Conservation (phyloP, 2,329 filamentous ascomycete genomes). For the Hyphodiscus sp. region DNA sequence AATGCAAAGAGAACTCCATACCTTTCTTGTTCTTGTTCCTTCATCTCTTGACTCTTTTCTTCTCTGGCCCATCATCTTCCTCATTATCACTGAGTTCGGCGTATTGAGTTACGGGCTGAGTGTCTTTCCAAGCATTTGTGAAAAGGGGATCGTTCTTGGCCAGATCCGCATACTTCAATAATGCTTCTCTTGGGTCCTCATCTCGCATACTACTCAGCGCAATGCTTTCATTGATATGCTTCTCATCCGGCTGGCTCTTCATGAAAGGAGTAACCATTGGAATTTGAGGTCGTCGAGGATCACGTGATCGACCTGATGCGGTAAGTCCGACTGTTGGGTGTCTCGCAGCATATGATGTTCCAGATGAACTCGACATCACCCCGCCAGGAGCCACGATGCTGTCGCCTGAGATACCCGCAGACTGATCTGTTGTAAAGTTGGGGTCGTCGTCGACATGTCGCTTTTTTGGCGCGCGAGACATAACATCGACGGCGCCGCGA, state of each 20-base stretch:
- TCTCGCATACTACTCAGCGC: slow-evolving; percentile 89
- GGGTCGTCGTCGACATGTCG: slow-evolving; percentile 94
- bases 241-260: slow-evolving; percentile 82
- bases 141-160: slow-evolving; percentile 91
- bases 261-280: slow-evolving; percentile 83
- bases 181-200: slow-evolving; percentile 88
- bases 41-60: slow-evolving; percentile 48
- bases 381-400: slow-evolving; percentile 67
- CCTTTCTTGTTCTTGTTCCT: neutral
- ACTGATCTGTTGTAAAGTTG: slow-evolving; percentile 75
- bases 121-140: slow-evolving; percentile 86
- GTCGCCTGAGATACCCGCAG: slow-evolving; percentile 76
- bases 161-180: slow-evolving; percentile 91
- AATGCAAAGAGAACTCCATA: neutral
- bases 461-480: slow-evolving; percentile 90
- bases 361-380: slow-evolving; percentile 43
- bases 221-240: slow-evolving; percentile 81
- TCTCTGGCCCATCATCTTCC: slow-evolving; percentile 58
- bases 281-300: slow-evolving; percentile 79
- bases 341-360: slow-evolving; percentile 46
- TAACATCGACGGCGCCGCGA: slow-evolving; percentile 78
- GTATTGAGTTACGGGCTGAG: slow-evolving; percentile 88
- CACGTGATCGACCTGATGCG: slow-evolving; percentile 67
- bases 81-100: slow-evolving; percentile 85
- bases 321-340: slow-evolving; percentile 70